Evolutionary conservation across 148 eudicot genomes (phyloP).

Genomic region (Amaranthus palmeri): DNA sequence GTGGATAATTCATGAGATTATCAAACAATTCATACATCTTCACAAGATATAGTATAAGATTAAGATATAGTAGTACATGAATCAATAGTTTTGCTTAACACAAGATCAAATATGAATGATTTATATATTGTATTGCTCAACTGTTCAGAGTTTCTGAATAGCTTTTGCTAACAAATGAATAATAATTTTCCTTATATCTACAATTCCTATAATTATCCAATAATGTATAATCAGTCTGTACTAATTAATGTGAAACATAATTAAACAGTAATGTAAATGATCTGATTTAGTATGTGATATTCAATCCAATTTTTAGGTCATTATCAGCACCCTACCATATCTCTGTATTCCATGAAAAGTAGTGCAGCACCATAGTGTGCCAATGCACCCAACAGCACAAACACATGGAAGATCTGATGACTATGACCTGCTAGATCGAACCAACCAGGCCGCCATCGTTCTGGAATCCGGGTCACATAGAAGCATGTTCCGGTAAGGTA

Average conservation of each 20-base stretch:
- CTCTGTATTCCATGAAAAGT: slow-evolving; percentile 53
- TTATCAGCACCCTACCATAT: slow-evolving; percentile 39
- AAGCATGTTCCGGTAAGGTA: slow-evolving; percentile 71
- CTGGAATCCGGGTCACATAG: slow-evolving; percentile 72
- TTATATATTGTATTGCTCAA: slow-evolving; percentile 11
- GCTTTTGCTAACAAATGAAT: slow-evolving; percentile 11
- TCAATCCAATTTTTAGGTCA: not conserved
- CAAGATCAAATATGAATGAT: too few species aligned
- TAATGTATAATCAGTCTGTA: not conserved
- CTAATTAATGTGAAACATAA: not conserved
- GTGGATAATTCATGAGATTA: too few species aligned
- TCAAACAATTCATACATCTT: too few species aligned
- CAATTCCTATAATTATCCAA: slow-evolving; percentile 9
- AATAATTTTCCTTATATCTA: slow-evolving; percentile 19
- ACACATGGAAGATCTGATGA: slow-evolving; percentile 88
- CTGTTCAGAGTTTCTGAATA: slow-evolving; percentile 15
- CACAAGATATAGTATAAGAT: too few species aligned
- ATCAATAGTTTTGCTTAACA: too few species aligned
- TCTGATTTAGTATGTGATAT: not conserved
- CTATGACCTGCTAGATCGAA: slow-evolving; percentile 91
- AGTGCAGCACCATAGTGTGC: slow-evolving; percentile 85
- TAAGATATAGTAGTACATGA: too few species aligned
- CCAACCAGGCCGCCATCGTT: slow-evolving; percentile 85
- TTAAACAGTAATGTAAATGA: not conserved
- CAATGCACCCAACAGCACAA: slow-evolving; percentile 84